phyloP scores from a whole-genome alignment of 495 filamentous ascomycete genomes.

The Lophiostoma macrostomum region DNA sequence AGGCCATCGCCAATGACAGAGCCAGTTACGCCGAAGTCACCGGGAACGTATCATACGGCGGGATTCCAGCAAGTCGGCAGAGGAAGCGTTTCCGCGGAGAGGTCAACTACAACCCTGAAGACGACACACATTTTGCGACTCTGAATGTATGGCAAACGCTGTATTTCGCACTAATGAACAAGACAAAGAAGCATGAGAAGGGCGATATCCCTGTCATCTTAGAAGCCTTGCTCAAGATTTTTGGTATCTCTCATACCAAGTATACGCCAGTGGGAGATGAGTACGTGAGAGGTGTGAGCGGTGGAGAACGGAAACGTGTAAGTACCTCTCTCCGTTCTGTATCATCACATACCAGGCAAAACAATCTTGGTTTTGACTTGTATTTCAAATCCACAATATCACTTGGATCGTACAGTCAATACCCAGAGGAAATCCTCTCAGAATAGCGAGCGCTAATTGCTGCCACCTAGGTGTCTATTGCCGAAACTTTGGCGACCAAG shows the following conservation, averaged over 20 bases:
- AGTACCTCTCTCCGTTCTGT: neutral
- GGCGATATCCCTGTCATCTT: conserved; percentile 65
- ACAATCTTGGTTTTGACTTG: no score
- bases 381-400: no score
- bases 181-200: conserved; percentile 71
- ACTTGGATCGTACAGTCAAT: no score
- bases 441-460: conserved; percentile 38
- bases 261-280: conserved; percentile 84
- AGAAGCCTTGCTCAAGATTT: conserved; percentile 63
- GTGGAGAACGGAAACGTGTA: conserved; percentile 61
- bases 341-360: no score
- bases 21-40: conserved; percentile 61
- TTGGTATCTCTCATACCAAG: conserved; percentile 76
- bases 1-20: conserved; percentile 70
- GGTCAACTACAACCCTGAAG: conserved; percentile 79
- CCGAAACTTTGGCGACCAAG: conserved; percentile 65
- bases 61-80: conserved; percentile 68
- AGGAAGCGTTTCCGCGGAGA: conserved; percentile 70
- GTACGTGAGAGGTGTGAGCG: conserved; percentile 71
- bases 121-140: conserved; percentile 74
- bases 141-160: conserved; percentile 79
- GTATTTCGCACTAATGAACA: conserved; percentile 78
- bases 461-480: conserved; percentile 61
- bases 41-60: conserved; percentile 74
- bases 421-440: no score